Conservation (phyloP, 441 rosid species). For the Populus trichocarpa region DNA sequence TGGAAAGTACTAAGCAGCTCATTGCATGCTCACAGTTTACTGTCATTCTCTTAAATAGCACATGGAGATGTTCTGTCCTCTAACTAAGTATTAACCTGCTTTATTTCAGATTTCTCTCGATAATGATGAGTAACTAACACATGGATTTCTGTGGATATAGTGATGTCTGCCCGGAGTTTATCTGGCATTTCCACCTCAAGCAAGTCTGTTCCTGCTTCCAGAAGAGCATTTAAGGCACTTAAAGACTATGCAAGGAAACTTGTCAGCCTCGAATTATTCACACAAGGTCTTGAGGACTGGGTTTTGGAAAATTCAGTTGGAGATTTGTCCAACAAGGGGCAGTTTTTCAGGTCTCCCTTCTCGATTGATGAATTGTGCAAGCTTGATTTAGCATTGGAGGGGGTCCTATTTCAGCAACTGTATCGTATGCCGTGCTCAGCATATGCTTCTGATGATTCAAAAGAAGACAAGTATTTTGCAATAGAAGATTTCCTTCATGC, state of each 20-base stretch:
- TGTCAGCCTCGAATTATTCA: constrained; percentile 36
- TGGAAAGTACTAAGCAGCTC: too few relatives aligned
- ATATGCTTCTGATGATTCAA: constrained; percentile 26
- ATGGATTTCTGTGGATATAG: constrained; percentile 29
- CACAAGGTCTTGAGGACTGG: constrained; percentile 45
- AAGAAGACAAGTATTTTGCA: constrained; percentile 48
- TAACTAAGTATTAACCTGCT: too few relatives aligned
- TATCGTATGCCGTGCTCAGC: constrained; percentile 56
- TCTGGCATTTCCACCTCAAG: constrained; percentile 46
- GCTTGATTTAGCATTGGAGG: constrained; percentile 68
- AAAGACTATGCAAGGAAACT: constrained; percentile 44
- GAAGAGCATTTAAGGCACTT: constrained; percentile 48
- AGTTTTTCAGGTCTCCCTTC: constrained; percentile 46
- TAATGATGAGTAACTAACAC: too few relatives aligned
- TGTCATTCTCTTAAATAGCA: too few relatives aligned
- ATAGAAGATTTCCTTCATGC: constrained; percentile 59
- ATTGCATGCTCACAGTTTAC: too few relatives aligned
- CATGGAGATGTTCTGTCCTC: too few relatives aligned
- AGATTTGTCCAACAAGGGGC: constrained; percentile 24
- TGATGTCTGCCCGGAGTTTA: constrained; percentile 38
- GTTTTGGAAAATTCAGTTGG: constrained; percentile 34
- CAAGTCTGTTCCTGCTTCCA: constrained; percentile 38
- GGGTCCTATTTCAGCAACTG: constrained; percentile 56
- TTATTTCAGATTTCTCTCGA: too few relatives aligned
- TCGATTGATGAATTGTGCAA: constrained; percentile 44